Base-by-base conservation (phyloP, 129 eudicot genomes). In the Erigeron canadensis region DNA sequence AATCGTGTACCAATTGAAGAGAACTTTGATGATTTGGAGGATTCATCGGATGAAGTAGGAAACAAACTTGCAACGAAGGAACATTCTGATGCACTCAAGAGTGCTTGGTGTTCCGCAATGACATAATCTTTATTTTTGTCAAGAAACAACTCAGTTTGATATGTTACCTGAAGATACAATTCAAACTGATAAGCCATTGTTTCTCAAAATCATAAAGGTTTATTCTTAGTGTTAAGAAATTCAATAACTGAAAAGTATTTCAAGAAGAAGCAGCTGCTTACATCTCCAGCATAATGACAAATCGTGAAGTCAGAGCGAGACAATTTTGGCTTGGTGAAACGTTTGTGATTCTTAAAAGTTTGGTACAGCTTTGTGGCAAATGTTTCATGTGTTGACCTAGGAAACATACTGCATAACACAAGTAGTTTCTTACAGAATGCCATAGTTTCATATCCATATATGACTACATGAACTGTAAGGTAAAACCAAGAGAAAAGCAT, bases 81-180 rank as follows among this genome's bases (percentile, higher is more conserved):
- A 79, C 90, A 84, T 59, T 48, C 47, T 21, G 99, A 94, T 67
- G 89, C 96, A 85, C 77, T 80, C 82, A 94, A 69, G 75, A 94
- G 99, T n/a, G 86, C 90, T 62, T 94, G 99, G 70, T 94, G 99
- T 76, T 94, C 99, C 61, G 97, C 94, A 82, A 94, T 78, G 65
- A 94, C 99, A 75, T 94, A 94, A 80, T 94, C 98, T 83, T 94
- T 94, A 93, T 94, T 94, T 81, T 94, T 94, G 74, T 94, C 99
- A 80, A 94, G 68, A 80, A 94, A 94, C 79, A 82, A 65, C 63
- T 94, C 94, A 10, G 99, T 94, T 84, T 94, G 99, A 69, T 94
- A 94, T 56, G 96, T 90, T 62, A 94, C 99, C 99, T 94, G 76
- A 45, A 80, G n/a, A 72, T 45, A 72, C 15, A 8, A 70, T 28